Percentiles rank a stretch among this genome's conserved stretches.
Conservation (phyloP, 257 asterid genomes). For the Lithospermum erythrorhizon region DNA sequence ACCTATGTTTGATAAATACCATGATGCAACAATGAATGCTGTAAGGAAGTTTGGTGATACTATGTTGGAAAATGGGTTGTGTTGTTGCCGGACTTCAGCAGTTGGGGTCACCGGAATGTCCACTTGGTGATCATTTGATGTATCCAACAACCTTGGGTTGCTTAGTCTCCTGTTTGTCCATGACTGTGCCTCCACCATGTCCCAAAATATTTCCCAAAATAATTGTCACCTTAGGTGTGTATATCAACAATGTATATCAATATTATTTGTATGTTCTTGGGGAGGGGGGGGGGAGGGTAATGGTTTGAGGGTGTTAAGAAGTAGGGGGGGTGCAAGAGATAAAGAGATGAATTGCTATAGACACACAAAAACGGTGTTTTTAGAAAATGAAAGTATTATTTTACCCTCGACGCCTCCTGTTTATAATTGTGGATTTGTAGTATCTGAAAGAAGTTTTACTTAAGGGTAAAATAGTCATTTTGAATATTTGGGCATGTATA, state of each 20-base stretch:
- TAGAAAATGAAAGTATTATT: too few relatives aligned
- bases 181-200: conserved; percentile 91
- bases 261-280: too few relatives aligned
- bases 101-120: conserved; percentile 92
- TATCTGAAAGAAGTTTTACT: too few relatives aligned
- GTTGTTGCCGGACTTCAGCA: conserved; percentile 70
- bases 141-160: conserved; percentile 69
- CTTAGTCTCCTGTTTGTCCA: conserved; percentile 92
- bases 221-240: too few relatives aligned
- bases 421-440: too few relatives aligned
- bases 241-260: too few relatives aligned
- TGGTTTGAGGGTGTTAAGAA: background rate
- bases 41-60: conserved; percentile 54
- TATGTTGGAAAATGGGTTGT: conserved; percentile 13
- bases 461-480: too few relatives aligned
- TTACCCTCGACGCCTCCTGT: too few relatives aligned
- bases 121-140: conserved; percentile 49
- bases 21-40: conserved; percentile 60
- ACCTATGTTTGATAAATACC: conserved; percentile 91
- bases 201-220: conserved; percentile 4
- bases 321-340: conserved; percentile 10
- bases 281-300: background rate
- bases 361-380: too few relatives aligned
- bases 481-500: too few relatives aligned
- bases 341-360: too few relatives aligned